Conservation (phyloP, 495 filamentous ascomycete species). For the Daldinia bambusicola region DNA sequence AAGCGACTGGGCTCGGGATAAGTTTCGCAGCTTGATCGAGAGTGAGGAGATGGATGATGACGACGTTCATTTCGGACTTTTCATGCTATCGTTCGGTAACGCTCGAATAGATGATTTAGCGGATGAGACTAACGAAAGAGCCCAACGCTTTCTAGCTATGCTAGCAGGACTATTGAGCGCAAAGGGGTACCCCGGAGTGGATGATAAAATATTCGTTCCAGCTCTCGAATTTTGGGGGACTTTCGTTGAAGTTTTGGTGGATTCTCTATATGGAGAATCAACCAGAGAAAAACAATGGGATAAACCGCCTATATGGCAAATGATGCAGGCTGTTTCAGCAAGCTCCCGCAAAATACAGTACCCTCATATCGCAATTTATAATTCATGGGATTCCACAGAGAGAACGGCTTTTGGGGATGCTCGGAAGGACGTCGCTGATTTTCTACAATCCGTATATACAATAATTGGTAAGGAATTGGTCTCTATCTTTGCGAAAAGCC, state of each 20-base stretch:
- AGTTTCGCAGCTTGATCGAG: slow-evolving; percentile 63
- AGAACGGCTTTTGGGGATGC: slow-evolving; percentile 78
- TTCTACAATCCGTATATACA: slow-evolving; percentile 79
- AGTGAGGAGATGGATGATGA: slow-evolving; percentile 70
- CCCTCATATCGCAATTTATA: slow-evolving; percentile 60
- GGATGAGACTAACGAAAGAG: slow-evolving; percentile 53
- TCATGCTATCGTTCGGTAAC: slow-evolving; percentile 76
- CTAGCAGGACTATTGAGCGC: slow-evolving; percentile 73
- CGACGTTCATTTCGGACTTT: slow-evolving; percentile 71
- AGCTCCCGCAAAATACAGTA: slow-evolving; percentile 72
- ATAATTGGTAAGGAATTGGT: slow-evolving; percentile 75
- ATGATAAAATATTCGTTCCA: slow-evolving; percentile 79
- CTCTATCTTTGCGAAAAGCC: slow-evolving; percentile 72
- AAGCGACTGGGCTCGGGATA: slow-evolving; percentile 62
- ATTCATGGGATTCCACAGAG: slow-evolving; percentile 77
- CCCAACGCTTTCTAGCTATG: slow-evolving; percentile 59
- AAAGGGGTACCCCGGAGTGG: slow-evolving; percentile 77
- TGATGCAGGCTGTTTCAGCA: slow-evolving; percentile 67
- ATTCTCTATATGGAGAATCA: slow-evolving; percentile 46
- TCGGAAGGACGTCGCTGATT: slow-evolving; percentile 82
- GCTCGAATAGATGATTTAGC: slow-evolving; percentile 64
- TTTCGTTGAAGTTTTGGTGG: slow-evolving; percentile 67
- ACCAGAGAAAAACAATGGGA: slow-evolving; percentile 48
- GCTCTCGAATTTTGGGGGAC: slow-evolving; percentile 88
- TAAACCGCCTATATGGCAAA: slow-evolving; percentile 50